Evolutionary conservation across 2,329 filamentous ascomycete genomes (phyloP).

Genomic region (Penicillium sp.): DNA sequence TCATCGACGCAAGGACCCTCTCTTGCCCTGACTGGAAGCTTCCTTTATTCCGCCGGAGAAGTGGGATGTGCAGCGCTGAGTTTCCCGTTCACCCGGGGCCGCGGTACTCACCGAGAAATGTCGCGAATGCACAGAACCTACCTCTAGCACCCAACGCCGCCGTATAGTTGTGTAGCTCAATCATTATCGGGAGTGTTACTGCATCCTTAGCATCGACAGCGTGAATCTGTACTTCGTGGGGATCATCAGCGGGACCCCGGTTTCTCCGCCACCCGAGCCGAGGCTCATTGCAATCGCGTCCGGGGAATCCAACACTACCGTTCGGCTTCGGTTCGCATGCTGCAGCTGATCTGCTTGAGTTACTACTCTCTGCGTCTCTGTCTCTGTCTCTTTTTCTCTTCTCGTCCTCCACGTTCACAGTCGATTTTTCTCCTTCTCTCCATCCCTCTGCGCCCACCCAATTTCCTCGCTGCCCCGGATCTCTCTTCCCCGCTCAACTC

Average conservation of each 20-base stretch:
- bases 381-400: conserved; percentile 5
- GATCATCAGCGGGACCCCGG: neutral
- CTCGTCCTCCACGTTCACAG: conserved; percentile 3
- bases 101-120: too few relatives aligned
- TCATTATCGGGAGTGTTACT: too few relatives aligned
- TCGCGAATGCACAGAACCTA: too few relatives aligned
- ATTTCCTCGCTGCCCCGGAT: too few relatives aligned
- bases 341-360: conserved; percentile 11
- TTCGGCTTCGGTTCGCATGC: conserved; percentile 22
- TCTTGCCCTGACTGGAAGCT: neutral
- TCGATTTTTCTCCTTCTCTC: too few relatives aligned
- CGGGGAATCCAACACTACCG: conserved; percentile 15
- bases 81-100: conserved; percentile 27
- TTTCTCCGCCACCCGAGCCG: conserved; percentile 26
- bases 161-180: too few relatives aligned
- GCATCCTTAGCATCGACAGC: too few relatives aligned
- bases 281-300: conserved; percentile 17
- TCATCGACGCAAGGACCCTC: too few relatives aligned
- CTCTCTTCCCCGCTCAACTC: conserved; percentile 4
- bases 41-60: conserved; percentile 24
- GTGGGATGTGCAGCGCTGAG: conserved; percentile 8
- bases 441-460: too few relatives aligned
- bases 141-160: too few relatives aligned
- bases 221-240: too few relatives aligned
- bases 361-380: conserved; percentile 8